Evolutionary conservation across 208 protist species (phyloP), one percentile per base, ranked within the genome.

Genomic region (Trypanosoma rangeli): DNA sequence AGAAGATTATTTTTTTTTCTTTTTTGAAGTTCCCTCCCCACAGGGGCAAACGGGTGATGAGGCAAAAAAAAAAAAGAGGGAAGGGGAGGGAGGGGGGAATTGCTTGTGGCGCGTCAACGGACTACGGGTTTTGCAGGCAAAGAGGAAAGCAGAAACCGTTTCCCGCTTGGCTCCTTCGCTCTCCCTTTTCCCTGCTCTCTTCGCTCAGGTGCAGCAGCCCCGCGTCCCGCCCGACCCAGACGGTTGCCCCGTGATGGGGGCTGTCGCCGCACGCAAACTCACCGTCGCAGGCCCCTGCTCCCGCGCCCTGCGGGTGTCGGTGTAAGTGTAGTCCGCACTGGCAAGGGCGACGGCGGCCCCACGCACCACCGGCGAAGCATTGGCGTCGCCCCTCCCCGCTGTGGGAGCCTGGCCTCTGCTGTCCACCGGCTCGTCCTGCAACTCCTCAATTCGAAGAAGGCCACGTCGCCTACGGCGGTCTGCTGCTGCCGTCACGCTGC

Each of bases 401-500:
- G 64, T 16, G 44, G 15, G 42, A 13, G 46, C 29, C 37, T 48
- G 50, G 8, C 42, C 44, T 22, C 16, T 22, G 20, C 42, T 46
- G 22, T 44, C 35, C 24, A 13, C 2, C 50, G 26, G 28, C 44
- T 48, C 76, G 0, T 74, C 67, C 39, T 64, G 49, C 12, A 53
- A 74, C 9, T 82, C 78, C 16, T 74, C 74, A 50, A 86, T 79
- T 20, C 78, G 64, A 62, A 82, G 73, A 50, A 73, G 49, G 46
- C 74, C 75, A n/a, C 84, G 67, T 15, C 79, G 72, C 18, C 52
- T 61, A 29, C 65, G 80, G 7, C 53, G 73, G 42, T 29, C 54
- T 57, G 52, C 42, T 18, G 31, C n/a, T 44, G 46, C 55, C 16
- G 37, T 61, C 24, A 31, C 63, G 1, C 16, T 64, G 60, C 64